Conservation (phyloP, 2,329 filamentous ascomycete species). For the Aspergillus sp. region DNA sequence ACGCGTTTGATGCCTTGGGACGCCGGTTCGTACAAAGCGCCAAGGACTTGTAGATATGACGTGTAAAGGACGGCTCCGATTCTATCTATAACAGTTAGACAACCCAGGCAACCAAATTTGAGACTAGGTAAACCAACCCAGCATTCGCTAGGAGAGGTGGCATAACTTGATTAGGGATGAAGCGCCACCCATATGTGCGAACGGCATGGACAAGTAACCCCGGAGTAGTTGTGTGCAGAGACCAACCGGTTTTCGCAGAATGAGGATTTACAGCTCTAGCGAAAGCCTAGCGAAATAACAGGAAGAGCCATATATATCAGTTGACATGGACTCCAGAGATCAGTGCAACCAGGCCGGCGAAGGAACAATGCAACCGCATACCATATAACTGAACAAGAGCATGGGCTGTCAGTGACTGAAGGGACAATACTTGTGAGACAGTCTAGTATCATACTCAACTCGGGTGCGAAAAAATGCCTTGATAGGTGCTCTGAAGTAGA, state of each 20-base stretch:
- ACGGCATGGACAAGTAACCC: slow-evolving; percentile 63
- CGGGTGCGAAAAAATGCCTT: slow-evolving; percentile 90
- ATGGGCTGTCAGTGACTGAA: neutral
- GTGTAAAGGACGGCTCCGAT: slow-evolving; percentile 66
- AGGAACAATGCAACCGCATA: slow-evolving; percentile 28
- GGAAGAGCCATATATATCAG: slow-evolving; percentile 3
- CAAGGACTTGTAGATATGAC: slow-evolving; percentile 62
- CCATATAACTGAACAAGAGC: slow-evolving; percentile 50
- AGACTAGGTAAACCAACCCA: slow-evolving; percentile 41
- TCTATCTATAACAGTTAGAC: slow-evolving; percentile 30
- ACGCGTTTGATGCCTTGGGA: slow-evolving; percentile 58
- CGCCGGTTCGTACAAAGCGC: slow-evolving; percentile 59
- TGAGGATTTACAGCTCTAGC: slow-evolving; percentile 64
- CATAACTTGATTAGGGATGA: slow-evolving; percentile 65
- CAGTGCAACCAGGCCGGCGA: neutral
- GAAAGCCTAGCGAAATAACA: slow-evolving; percentile 52
- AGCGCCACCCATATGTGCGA: slow-evolving; percentile 62
- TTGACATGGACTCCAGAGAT: slow-evolving; percentile 1
- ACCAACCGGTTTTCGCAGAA: slow-evolving; percentile 52
- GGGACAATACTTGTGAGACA: neutral
- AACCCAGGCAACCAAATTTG: neutral
- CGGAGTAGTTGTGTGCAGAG: slow-evolving; percentile 62
- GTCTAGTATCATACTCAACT: slow-evolving; percentile 70
- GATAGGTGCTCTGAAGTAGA: slow-evolving; percentile 87
- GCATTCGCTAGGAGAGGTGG: slow-evolving; percentile 66